These are phyloP conservation scores for Aureobasidium sp. DNA, from an alignment of 2,329 filamentous ascomycete genomes.

Conservation along the genomic window DNA sequence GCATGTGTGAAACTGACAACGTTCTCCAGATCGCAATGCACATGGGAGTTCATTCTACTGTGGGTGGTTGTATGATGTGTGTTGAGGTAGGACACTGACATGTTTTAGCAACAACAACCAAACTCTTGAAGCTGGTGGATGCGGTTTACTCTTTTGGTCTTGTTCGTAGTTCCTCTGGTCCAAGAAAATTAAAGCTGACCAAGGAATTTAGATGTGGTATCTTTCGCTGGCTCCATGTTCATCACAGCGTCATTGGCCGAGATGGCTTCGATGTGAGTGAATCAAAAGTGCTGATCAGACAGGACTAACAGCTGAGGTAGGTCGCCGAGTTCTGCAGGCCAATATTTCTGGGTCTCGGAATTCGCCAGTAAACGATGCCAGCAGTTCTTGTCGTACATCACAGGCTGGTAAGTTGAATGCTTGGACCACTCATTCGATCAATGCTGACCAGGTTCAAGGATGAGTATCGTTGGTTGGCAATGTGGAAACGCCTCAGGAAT, in stretches of 20 bases:
- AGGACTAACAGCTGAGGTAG: not conserved
- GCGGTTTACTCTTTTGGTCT: constrained; percentile 22
- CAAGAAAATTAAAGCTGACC: not conserved
- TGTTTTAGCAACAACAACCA: constrained; percentile 21
- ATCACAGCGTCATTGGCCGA: constrained; percentile 23
- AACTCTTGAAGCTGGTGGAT: constrained; percentile 20
- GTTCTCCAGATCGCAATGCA: constrained; percentile 38
- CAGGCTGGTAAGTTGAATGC: not conserved
- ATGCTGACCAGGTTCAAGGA: not conserved
- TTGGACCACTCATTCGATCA: too few relatives aligned
- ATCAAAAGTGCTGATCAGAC: too few relatives aligned
- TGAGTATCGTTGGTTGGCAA: constrained; percentile 19
- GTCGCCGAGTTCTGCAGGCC: not conserved
- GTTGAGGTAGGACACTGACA: not conserved
- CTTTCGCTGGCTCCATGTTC: constrained; percentile 18
- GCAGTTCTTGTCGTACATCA: constrained; percentile 16
- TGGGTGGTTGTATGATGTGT: not conserved
- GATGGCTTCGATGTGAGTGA: constrained; percentile 17
- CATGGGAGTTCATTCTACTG: constrained; percentile 44
- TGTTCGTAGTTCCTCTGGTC: not conserved
- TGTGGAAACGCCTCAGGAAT: constrained; percentile 19
- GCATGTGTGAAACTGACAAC: not conserved
- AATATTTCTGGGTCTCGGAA: not conserved
- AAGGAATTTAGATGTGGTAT: constrained; percentile 16
- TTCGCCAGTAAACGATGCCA: not conserved